Percentiles rank a stretch among this genome's conserved stretches.
phyloP scores from a whole-genome alignment of 371 early-diverging fungal species.

The Cokeromyces recurvatus region DNA sequence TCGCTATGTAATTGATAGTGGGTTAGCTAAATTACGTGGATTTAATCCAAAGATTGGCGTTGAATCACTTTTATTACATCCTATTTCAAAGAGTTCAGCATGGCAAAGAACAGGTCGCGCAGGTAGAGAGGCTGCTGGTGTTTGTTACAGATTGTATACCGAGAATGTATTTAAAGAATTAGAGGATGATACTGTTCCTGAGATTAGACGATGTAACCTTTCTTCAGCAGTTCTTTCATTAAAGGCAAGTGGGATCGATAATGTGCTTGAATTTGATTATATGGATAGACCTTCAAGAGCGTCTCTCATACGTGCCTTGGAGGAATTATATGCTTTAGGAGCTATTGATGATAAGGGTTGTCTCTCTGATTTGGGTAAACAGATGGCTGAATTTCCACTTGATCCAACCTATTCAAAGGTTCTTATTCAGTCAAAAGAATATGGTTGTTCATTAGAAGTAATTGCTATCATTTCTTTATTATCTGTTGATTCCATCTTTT shows the following conservation, averaged over 20 bases:
- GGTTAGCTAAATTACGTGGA: slow-evolving; percentile 95
- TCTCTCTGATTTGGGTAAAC: slow-evolving; percentile 80
- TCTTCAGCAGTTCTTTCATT: slow-evolving; percentile 82
- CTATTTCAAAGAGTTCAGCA: slow-evolving; percentile 93
- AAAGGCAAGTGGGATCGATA: slow-evolving; percentile 86
- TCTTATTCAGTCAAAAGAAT: slow-evolving; percentile 70
- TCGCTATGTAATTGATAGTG: slow-evolving; percentile 97
- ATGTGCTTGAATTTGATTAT: slow-evolving; percentile 90
- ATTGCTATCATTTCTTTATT: slow-evolving; percentile 86
- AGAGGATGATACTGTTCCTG: slow-evolving; percentile 84
- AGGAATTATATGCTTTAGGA: slow-evolving; percentile 85
- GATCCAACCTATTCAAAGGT: slow-evolving; percentile 90
- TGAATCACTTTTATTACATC: slow-evolving; percentile 82
- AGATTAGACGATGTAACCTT: slow-evolving; percentile 91
- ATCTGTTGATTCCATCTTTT: slow-evolving; percentile 88
- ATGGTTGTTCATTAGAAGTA: slow-evolving; percentile 78
- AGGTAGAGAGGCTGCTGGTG: slow-evolving; percentile 41
- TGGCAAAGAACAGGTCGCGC: slow-evolving; percentile 97
- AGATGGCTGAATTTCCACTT: slow-evolving; percentile 92
- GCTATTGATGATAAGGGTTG: slow-evolving; percentile 82
- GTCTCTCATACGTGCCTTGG: slow-evolving; percentile 75
- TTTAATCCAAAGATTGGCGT: slow-evolving; percentile 93
- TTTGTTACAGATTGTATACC: slow-evolving; percentile 92
- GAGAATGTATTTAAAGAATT: slow-evolving; percentile 78
- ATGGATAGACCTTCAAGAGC: slow-evolving; percentile 87